Conservation (phyloP, 2,329 filamentous ascomycete species). For the Graphilbum fragrans region DNA sequence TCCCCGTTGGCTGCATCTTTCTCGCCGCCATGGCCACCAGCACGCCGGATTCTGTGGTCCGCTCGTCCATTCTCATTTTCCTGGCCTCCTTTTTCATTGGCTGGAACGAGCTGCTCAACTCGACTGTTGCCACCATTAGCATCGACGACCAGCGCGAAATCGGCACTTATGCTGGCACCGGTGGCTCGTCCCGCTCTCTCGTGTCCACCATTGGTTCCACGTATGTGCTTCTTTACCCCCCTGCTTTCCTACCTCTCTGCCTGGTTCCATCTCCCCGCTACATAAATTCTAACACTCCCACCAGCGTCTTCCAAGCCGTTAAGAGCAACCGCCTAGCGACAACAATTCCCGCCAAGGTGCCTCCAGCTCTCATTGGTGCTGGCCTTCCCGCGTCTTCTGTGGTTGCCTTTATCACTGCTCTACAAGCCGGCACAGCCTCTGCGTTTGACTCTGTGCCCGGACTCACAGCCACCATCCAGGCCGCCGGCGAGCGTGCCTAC, state of each 20-base stretch:
- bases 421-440: neutral
- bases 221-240: neutral
- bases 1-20: neutral
- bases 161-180: slow-evolving; percentile 20
- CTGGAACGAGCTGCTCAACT: slow-evolving; percentile 20
- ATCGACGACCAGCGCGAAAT: slow-evolving; percentile 21
- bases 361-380: slow-evolving; percentile 20
- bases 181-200: slow-evolving; percentile 20
- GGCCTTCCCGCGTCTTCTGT: slow-evolving; percentile 12
- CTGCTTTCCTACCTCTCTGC: too few relatives aligned
- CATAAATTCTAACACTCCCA: neutral
- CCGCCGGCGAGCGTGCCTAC: slow-evolving; percentile 17
- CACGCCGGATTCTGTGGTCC: neutral
- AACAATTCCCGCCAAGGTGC: slow-evolving; percentile 18
- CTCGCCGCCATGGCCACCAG: neutral
- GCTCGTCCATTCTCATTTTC: slow-evolving; percentile 14
- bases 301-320: slow-evolving; percentile 18
- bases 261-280: too few relatives aligned
- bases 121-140: slow-evolving; percentile 19
- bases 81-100: slow-evolving; percentile 21
- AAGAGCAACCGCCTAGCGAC: slow-evolving; percentile 19
- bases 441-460: slow-evolving; percentile 13
- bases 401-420: neutral
- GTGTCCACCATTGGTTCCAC: neutral
- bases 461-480: slow-evolving; percentile 18